Evolutionary conservation across 1,284 basidiomycete genomes (phyloP).

Genomic region (Leccinum fallax): DNA sequence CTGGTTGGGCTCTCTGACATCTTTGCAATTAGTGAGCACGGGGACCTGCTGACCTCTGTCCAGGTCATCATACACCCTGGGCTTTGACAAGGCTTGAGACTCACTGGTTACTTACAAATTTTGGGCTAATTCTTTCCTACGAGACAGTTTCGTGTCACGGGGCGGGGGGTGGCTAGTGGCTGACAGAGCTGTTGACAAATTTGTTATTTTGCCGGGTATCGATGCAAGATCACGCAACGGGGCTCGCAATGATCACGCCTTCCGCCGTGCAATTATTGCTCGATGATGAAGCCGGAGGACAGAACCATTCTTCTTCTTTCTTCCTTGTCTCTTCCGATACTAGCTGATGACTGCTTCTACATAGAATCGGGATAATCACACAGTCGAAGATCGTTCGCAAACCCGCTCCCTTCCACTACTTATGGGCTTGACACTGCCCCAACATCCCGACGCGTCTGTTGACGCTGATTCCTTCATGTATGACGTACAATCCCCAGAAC

Average conservation of each 20-base stretch:
- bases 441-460: conserved; percentile 28
- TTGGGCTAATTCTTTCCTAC: too few species aligned
- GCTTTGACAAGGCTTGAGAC: not conserved
- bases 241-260: conserved; percentile 18
- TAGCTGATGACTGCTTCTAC: not conserved
- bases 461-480: not conserved
- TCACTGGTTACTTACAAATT: not conserved
- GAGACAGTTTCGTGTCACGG: not conserved
- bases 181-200: conserved; percentile 8
- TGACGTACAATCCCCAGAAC: not conserved
- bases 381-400: conserved; percentile 8
- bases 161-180: not conserved
- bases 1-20: conserved; percentile 5
- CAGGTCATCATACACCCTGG: not conserved
- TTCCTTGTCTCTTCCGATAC: not conserved
- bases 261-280: conserved; percentile 8
- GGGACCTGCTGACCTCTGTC: not conserved
- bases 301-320: not conserved
- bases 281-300: not conserved
- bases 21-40: not conserved
- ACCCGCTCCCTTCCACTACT: not conserved
- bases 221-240: conserved; percentile 38
- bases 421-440: conserved; percentile 38
- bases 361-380: conserved; percentile 6
- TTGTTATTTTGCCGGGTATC: conserved; percentile 11